Evolutionary conservation across 2,329 filamentous ascomycete species (phyloP).

Genomic region (Penicillium sp.): DNA sequence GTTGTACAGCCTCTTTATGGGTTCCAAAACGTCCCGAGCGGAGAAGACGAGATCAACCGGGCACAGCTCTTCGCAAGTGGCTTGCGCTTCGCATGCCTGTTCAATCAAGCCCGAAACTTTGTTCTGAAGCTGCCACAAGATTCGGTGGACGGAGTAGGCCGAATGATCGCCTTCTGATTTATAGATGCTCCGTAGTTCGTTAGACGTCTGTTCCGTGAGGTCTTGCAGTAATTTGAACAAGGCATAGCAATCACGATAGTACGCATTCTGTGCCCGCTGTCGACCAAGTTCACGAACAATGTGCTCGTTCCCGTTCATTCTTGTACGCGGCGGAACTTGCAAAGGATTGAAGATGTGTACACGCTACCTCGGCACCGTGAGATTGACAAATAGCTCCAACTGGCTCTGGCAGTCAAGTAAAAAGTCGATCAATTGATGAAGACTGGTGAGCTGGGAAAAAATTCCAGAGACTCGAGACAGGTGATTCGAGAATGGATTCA

Average conservation of each 20-base stretch:
- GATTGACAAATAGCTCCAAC: neutral
- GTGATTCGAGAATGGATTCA: neutral
- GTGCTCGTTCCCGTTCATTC: neutral
- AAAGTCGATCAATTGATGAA: neutral
- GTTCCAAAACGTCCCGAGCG: neutral
- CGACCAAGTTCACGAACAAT: neutral
- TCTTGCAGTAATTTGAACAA: neutral
- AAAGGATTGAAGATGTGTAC: neutral
- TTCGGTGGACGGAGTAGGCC: neutral
- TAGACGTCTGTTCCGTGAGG: neutral
- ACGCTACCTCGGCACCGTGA: neutral
- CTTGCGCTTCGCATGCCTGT: neutral
- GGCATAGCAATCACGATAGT: neutral
- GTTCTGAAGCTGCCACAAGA: neutral
- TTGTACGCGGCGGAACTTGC: neutral
- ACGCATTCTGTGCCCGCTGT: neutral
- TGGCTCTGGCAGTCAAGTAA: neutral
- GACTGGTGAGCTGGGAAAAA: neutral
- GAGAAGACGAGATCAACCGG: neutral
- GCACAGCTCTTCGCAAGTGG: neutral
- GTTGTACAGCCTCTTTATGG: neutral
- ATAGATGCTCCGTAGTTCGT: neutral
- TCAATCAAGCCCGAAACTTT: neutral
- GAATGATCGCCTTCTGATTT: neutral
- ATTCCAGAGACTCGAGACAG: too few relatives aligned